Percentiles rank a stretch among this genome's conserved stretches.
Conservation (phyloP, 768 basidiomycete genomes). For the Calocybe gangraenosa region DNA sequence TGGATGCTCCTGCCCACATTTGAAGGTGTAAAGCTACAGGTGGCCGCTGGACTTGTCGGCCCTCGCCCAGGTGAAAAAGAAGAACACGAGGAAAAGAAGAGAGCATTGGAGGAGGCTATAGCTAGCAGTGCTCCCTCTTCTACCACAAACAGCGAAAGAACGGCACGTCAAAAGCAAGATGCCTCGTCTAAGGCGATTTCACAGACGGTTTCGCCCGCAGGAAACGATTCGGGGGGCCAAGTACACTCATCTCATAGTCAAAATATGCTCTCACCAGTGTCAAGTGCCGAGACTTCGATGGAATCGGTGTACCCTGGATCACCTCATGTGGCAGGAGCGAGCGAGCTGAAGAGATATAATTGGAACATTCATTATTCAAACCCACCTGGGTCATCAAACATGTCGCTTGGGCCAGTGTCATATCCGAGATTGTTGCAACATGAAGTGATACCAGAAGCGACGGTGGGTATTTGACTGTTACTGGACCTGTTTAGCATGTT, state of each 20-base stretch:
- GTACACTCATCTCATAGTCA: background rate
- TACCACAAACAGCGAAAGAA: constrained; percentile 18
- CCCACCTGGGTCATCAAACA: constrained; percentile 29
- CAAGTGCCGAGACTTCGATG: constrained; percentile 5
- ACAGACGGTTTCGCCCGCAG: background rate
- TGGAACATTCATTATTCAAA: constrained; percentile 40
- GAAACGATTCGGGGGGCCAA: too few relatives aligned
- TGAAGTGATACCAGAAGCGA: constrained; percentile 1
- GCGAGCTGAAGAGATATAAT: constrained; percentile 14
- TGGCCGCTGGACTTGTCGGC: background rate
- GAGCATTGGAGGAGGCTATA: constrained; percentile 21
- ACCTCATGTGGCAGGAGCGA: background rate
- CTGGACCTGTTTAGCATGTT: background rate
- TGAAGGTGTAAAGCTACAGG: constrained; percentile 11
- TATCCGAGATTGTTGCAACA: constrained; percentile 6
- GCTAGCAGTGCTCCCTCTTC: constrained; percentile 10
- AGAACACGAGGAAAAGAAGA: constrained; percentile 19
- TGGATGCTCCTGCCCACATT: constrained; percentile 2
- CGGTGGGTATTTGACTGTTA: constrained; percentile 7
- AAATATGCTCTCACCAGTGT: constrained; percentile 4
- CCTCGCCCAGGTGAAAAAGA: constrained; percentile 5
- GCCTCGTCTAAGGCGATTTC: background rate
- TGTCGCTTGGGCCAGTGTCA: constrained; percentile 25
- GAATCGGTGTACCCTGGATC: constrained; percentile 5
- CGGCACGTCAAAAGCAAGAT: constrained; percentile 13